Evolutionary conservation across 495 filamentous ascomycete genomes (phyloP).

Genomic region (Tricharina praecox): DNA sequence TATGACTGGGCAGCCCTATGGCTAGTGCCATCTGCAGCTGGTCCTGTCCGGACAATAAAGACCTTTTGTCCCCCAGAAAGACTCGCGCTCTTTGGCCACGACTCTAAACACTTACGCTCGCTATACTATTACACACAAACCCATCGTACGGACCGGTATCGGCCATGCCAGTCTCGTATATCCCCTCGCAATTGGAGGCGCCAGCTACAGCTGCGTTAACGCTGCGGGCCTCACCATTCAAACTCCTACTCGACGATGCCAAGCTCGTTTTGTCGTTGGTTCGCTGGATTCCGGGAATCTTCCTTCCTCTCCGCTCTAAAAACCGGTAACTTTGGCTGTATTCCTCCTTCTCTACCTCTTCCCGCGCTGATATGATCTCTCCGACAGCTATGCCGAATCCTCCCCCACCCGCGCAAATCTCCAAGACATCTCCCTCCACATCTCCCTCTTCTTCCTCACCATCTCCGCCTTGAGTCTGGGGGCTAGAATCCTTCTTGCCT

Average conservation of each 20-base stretch:
- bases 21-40: too few species aligned
- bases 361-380: neutral
- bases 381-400: neutral
- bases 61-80: too few species aligned
- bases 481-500: neutral
- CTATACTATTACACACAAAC: too few species aligned
- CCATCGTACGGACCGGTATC: neutral
- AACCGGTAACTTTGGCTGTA: neutral
- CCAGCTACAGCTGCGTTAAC: constrained; percentile 14
- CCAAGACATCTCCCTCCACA: neutral
- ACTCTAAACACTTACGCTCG: too few species aligned
- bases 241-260: constrained; percentile 19
- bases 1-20: too few species aligned
- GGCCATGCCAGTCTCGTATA: constrained; percentile 21
- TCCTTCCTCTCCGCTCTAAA: constrained; percentile 11
- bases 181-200: constrained; percentile 21
- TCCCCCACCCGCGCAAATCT: neutral
- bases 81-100: too few species aligned
- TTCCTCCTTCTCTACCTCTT: neutral
- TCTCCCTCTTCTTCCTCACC: constrained; percentile 2
- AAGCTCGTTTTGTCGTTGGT: constrained; percentile 16
- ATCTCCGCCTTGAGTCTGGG: constrained; percentile 1
- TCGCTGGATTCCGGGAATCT: constrained; percentile 18
- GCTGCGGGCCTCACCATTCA: constrained; percentile 17
- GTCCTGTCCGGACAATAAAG: too few species aligned